These are phyloP conservation scores for Mollisiaceae sp. DNA, from an alignment of 2,329 filamentous ascomycete genomes.

Conservation along the genomic window DNA sequence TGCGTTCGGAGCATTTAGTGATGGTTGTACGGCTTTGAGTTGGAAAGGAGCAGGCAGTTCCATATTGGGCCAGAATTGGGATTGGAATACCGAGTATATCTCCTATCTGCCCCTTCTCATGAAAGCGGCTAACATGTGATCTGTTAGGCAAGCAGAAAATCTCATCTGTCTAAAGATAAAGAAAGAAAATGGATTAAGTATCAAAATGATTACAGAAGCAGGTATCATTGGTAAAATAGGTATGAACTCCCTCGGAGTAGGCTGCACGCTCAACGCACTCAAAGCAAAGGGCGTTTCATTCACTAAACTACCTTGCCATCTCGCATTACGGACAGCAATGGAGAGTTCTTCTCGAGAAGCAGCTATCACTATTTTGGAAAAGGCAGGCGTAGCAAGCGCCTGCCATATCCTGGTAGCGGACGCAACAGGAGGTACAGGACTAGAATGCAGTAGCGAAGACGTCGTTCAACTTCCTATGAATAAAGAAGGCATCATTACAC, in stretches of 20 bases:
- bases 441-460: constrained; percentile 52
- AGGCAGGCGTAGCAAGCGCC: constrained; percentile 55
- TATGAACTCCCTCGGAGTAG: constrained; percentile 58
- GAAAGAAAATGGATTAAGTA: constrained; percentile 21
- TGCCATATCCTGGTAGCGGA: constrained; percentile 62
- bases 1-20: constrained; percentile 54
- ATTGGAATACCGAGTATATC: constrained; percentile 34
- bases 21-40: constrained; percentile 55
- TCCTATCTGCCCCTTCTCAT: neutral
- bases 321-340: constrained; percentile 58
- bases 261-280: constrained; percentile 62
- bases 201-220: constrained; percentile 38
- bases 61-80: constrained; percentile 41
- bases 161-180: constrained; percentile 34
- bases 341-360: constrained; percentile 51
- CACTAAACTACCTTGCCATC: constrained; percentile 56
- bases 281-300: constrained; percentile 53
- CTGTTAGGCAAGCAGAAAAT: constrained; percentile 28
- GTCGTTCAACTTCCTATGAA: constrained; percentile 37
- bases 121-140: neutral
- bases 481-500: constrained; percentile 33
- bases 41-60: constrained; percentile 43
- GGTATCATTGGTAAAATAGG: constrained; percentile 53
- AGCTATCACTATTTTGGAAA: constrained; percentile 51
- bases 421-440: constrained; percentile 49